Percentiles rank a stretch among this genome's conserved stretches.
Conservation (phyloP, 768 basidiomycete genomes). For the Mycena alexandri region DNA sequence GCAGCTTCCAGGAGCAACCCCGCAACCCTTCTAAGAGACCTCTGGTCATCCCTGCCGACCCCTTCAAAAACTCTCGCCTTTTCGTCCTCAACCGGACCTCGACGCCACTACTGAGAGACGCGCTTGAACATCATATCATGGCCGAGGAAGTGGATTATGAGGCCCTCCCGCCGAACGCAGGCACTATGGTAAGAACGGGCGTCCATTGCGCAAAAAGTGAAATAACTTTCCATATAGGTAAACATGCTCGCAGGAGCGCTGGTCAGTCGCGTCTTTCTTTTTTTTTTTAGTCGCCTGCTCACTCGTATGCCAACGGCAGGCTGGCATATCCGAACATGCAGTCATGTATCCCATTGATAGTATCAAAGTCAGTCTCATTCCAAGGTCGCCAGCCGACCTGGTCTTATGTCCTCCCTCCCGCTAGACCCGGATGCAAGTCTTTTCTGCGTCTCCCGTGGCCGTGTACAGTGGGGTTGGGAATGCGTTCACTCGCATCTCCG, state of each 20-base stretch:
- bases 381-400: background rate
- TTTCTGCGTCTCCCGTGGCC: slow-evolving; percentile 86
- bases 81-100: background rate
- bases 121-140: slow-evolving; percentile 31
- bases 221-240: slow-evolving; percentile 62
- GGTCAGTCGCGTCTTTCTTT: slow-evolving; percentile 63
- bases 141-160: slow-evolving; percentile 38
- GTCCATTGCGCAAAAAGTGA: background rate
- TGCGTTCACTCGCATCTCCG: slow-evolving; percentile 91
- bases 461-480: slow-evolving; percentile 92
- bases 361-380: slow-evolving; percentile 84
- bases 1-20: too few relatives aligned
- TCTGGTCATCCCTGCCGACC: too few relatives aligned
- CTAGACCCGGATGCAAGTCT: slow-evolving; percentile 99
- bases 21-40: too few relatives aligned
- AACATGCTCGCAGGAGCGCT: slow-evolving; percentile 98
- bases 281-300: slow-evolving; percentile 18
- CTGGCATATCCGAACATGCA: slow-evolving; percentile 98
- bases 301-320: slow-evolving; percentile 60
- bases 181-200: slow-evolving; percentile 24
- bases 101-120: slow-evolving; percentile 17
- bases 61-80: background rate
- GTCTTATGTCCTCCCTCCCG: slow-evolving; percentile 20
- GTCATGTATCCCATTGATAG: slow-evolving; percentile 99
- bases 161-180: slow-evolving; percentile 37